Percentiles rank a stretch among this genome's conserved stretches.
phyloP scores from a whole-genome alignment of 768 basidiomycete species.

The Leccinum imitatum region DNA sequence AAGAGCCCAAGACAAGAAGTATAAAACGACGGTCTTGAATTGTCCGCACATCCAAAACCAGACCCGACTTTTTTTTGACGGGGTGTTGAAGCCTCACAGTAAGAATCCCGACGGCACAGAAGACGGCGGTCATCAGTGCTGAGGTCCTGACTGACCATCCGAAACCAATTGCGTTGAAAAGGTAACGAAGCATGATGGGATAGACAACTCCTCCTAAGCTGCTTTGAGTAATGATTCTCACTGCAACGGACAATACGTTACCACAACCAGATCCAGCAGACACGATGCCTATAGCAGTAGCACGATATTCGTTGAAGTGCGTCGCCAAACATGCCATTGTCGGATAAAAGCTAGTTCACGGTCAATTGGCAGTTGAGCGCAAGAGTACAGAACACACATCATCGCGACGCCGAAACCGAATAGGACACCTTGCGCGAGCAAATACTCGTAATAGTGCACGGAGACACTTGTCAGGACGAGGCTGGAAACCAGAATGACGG shows the following conservation, averaged over 20 bases:
- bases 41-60: constrained; percentile 25
- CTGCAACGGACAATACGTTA: constrained; percentile 23
- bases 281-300: constrained; percentile 70
- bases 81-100: constrained; percentile 41
- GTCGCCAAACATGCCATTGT: constrained; percentile 65
- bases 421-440: constrained; percentile 61
- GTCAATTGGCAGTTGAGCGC: constrained; percentile 6
- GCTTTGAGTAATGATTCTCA: constrained; percentile 22
- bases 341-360: constrained; percentile 61
- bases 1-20: constrained; percentile 53
- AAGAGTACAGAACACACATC: constrained; percentile 43
- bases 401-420: constrained; percentile 67
- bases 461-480: constrained; percentile 63
- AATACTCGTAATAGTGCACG: constrained; percentile 56
- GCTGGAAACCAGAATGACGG: constrained; percentile 46
- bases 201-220: constrained; percentile 64
- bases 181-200: constrained; percentile 58
- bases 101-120: constrained; percentile 47
- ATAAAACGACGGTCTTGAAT: constrained; percentile 53
- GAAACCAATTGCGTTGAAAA: constrained; percentile 57
- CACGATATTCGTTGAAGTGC: constrained; percentile 62
- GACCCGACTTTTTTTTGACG: constrained; percentile 13
- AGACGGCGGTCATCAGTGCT: constrained; percentile 47
- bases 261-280: constrained; percentile 69
- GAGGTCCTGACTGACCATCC: constrained; percentile 62